Evolutionary conservation across 2,329 filamentous ascomycete species (phyloP), one percentile per base, ranked within the genome.

Genomic region (Samsoniella hepiali): DNA sequence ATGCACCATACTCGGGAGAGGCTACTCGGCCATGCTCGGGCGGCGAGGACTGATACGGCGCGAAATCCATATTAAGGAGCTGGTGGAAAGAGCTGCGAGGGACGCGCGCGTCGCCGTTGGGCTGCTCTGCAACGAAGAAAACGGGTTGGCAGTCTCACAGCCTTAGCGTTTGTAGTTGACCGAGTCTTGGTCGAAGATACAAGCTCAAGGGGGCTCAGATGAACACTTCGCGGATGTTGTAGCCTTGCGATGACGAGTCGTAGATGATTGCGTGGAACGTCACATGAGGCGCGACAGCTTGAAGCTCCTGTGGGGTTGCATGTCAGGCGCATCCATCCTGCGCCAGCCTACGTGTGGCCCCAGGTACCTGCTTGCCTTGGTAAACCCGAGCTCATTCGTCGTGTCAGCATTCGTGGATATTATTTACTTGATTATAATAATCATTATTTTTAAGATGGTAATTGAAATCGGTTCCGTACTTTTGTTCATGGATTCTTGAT

Each of bases 41-140:
- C 17, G 90, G 90, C 56, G 90, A 90, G 76, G 94, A 94, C 81
- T 98, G 95, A 79, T 98, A 99, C 44, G 95, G 95, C 53, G 95
- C 95, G 75, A 98, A 99, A 80, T 97, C 91, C 91, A 95, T 95
- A 63, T 70, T 79, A 65, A 10, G 1, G 6, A 34, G 42, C 15
- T 40, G 38, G 31, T 22, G 13, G 31, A 32, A 45, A 10, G 44
- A 32, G 13, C 22, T 51, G 32, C 5, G 17, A 36, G 32, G 38
- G 32, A 11, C 22, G 32, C 53, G 49, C 38, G 38, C 4, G 49
- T 61, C 31, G 58, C 17, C 17, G 32, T 36, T 9, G 17, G 32
- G 40, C n/a, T 38, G 32, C 42, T 17, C 13, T 15, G 22, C 17
- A 31, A 29, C 44, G 31, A 40, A 10, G n/a, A 49, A 10, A n/a